Percentiles rank a stretch among this genome's conserved stretches.
phyloP scores from a whole-genome alignment of 257 asterid genomes.

The Nicotiana tomentosiformis region DNA sequence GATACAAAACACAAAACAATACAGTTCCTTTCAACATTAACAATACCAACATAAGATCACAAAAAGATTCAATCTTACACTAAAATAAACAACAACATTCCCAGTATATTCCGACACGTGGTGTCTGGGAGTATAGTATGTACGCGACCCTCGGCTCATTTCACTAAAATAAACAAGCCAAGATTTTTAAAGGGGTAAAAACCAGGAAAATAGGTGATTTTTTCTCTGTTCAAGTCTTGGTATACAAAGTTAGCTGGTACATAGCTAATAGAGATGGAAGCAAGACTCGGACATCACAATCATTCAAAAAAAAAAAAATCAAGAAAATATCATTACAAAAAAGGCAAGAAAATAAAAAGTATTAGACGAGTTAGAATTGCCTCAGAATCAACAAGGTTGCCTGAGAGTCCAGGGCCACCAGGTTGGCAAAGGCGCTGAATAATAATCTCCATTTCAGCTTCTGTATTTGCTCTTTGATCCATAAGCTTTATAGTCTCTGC shows the following conservation, averaged over 20 bases:
- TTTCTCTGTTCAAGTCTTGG: too few species aligned
- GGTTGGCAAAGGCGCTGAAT: slow-evolving; percentile 73
- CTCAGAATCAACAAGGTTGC: slow-evolving; percentile 77
- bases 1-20: background rate
- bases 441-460: slow-evolving; percentile 71
- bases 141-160: too few species aligned
- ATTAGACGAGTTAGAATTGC: slow-evolving; percentile 12
- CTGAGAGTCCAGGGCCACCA: slow-evolving; percentile 88
- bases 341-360: background rate
- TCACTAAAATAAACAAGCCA: too few species aligned
- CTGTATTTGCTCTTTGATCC: slow-evolving; percentile 63
- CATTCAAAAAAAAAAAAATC: too few species aligned
- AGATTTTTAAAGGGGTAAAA: background rate
- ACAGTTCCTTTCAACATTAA: background rate
- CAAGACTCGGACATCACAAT: too few species aligned
- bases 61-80: background rate
- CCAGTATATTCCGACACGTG: too few species aligned
- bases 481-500: slow-evolving; percentile 72
- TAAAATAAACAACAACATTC: background rate
- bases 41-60: background rate
- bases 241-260: too few species aligned
- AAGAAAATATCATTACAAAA: background rate
- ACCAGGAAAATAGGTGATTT: too few species aligned
- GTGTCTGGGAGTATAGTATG: too few species aligned
- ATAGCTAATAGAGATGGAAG: too few species aligned